These are phyloP conservation scores for Coemansia sp. DNA, from an alignment of 192 early-diverging fungal genomes.

Conservation along the genomic window DNA sequence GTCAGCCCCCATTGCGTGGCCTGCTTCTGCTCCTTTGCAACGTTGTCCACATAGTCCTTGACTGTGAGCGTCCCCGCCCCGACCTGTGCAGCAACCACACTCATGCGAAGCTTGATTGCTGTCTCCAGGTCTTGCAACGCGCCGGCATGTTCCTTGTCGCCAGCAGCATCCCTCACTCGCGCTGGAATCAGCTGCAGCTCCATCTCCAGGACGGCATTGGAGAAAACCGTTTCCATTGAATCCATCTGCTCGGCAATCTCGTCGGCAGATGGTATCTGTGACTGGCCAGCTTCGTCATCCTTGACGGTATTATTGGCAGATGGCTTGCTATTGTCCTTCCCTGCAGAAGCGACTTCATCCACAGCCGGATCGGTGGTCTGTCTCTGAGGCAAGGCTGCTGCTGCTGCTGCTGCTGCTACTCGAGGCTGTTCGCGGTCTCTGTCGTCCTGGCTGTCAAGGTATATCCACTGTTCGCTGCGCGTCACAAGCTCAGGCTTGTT, in stretches of 20 bases:
- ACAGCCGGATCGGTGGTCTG: neutral
- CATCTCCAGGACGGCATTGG: constrained; percentile 47
- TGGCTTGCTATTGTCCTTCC: neutral
- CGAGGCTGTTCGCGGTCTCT: neutral
- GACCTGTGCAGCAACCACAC: constrained; percentile 44
- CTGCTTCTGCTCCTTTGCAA: constrained; percentile 19
- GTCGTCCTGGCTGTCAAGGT: constrained; percentile 15
- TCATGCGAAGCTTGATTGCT: constrained; percentile 48
- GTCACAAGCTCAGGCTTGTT: constrained; percentile 29
- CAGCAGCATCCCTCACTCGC: constrained; percentile 7
- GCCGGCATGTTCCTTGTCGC: constrained; percentile 9
- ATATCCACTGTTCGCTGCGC: constrained; percentile 41
- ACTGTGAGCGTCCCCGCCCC: constrained; percentile 40
- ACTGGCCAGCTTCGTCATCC: too few relatives aligned
- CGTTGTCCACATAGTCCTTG: constrained; percentile 38
- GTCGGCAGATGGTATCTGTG: constrained; percentile 9
- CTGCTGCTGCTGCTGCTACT: neutral
- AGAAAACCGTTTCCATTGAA: constrained; percentile 26
- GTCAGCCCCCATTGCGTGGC: constrained; percentile 42
- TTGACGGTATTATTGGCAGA: too few relatives aligned
- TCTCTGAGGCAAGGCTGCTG: neutral
- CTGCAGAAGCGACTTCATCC: neutral
- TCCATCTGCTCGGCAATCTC: constrained; percentile 36
- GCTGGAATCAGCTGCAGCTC: constrained; percentile 42
- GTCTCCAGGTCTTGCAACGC: constrained; percentile 33